Evolutionary conservation across 768 basidiomycete species (phyloP).

Genomic region (Coprinopsis strossmayeri): DNA sequence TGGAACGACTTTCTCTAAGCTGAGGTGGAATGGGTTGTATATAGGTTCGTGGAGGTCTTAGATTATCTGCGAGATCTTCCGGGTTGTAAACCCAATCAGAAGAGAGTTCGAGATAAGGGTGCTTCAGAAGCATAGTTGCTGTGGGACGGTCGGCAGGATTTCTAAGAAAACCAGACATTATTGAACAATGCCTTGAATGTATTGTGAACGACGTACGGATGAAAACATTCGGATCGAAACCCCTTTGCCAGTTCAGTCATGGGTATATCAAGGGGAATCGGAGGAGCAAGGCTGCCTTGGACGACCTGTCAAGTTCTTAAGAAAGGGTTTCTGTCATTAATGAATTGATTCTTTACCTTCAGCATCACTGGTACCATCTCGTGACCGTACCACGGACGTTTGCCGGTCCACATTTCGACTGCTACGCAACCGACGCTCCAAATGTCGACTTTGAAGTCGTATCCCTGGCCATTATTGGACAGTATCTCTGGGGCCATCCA

Average conservation of each 20-base stretch:
- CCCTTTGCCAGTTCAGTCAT: slow-evolving; percentile 74
- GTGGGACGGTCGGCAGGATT: slow-evolving; percentile 7
- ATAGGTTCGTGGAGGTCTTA: neutral
- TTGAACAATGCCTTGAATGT: slow-evolving; percentile 1
- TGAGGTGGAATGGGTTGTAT: neutral
- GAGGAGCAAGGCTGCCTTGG: slow-evolving; percentile 68
- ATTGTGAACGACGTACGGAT: slow-evolving; percentile 53
- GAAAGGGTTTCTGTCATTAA: no score
- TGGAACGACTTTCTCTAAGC: neutral
- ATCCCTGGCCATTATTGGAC: slow-evolving; percentile 63
- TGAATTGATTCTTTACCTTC: no score
- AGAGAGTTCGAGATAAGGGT: slow-evolving; percentile 2
- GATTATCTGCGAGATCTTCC: slow-evolving; percentile 6
- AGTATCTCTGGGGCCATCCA: slow-evolving; percentile 96
- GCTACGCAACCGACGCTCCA: slow-evolving; percentile 95
- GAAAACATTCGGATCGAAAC: slow-evolving; percentile 85
- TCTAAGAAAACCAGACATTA: neutral
- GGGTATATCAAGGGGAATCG: slow-evolving; percentile 77
- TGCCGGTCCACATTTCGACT: slow-evolving; percentile 94
- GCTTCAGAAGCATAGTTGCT: slow-evolving; percentile 4
- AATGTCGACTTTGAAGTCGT: slow-evolving; percentile 92
- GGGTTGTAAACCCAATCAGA: slow-evolving; percentile 4
- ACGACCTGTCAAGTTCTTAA: slow-evolving; percentile 6
- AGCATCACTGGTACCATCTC: slow-evolving; percentile 71
- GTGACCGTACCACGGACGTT: slow-evolving; percentile 78